phyloP scores from a whole-genome alignment of 2,329 filamentous ascomycete species.

The Exophiala sp. region DNA sequence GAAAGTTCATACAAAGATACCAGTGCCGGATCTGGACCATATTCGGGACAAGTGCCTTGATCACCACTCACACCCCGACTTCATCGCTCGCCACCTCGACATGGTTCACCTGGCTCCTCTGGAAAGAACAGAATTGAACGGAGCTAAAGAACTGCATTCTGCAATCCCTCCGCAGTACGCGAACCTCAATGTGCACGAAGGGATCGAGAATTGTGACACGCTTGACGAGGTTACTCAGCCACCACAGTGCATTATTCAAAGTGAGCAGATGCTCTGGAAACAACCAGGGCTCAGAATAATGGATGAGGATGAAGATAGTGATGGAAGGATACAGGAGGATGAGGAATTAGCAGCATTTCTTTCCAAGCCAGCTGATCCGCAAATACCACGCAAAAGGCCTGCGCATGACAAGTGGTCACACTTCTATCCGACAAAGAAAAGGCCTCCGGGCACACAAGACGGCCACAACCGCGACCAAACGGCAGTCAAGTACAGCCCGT shows the following conservation, averaged over 20 bases:
- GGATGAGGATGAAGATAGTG: constrained; percentile 14
- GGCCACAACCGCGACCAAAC: neutral
- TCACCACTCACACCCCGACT: neutral
- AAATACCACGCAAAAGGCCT: constrained; percentile 11
- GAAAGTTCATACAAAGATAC: neutral
- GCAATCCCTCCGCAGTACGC: constrained; percentile 1
- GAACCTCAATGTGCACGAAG: constrained; percentile 4
- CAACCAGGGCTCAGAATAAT: constrained; percentile 22
- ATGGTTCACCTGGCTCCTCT: neutral
- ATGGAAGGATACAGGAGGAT: constrained; percentile 14
- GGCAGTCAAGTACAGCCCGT: neutral
- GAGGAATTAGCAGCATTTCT: constrained; percentile 1
- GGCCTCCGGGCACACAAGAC: neutral
- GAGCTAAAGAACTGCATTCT: constrained; percentile 4
- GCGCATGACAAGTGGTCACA: neutral
- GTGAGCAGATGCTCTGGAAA: constrained; percentile 26
- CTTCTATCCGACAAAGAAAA: neutral
- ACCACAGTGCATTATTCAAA: constrained; percentile 12
- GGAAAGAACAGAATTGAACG: neutral
- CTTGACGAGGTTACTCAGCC: neutral
- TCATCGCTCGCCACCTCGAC: neutral
- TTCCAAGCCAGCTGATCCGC: neutral
- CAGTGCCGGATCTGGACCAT: constrained; percentile 2
- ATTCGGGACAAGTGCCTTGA: neutral
- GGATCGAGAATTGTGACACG: constrained; percentile 3